A percentile compares a stretch with the other conserved stretches of the same genome.
Evolutionary conservation across 2,329 filamentous ascomycete genomes (phyloP).

Genomic region (Penicillium sp.): DNA sequence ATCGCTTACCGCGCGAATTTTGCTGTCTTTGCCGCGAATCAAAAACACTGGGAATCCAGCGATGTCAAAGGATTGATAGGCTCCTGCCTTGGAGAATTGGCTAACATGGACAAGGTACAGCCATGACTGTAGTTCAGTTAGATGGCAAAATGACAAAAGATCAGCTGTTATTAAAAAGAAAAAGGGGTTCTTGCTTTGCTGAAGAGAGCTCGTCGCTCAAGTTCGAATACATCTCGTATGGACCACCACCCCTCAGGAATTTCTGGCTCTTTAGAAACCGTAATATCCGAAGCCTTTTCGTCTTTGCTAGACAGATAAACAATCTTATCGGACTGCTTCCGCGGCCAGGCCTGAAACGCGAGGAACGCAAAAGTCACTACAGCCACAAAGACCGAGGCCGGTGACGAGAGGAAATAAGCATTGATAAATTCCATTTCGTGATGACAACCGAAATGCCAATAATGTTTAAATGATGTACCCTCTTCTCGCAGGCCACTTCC

Average conservation of each 20-base stretch:
- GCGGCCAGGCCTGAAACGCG: conserved; percentile 10
- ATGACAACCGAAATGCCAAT: neutral
- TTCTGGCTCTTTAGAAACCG: conserved; percentile 41
- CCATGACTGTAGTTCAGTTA: conserved; percentile 30
- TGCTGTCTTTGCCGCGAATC: conserved; percentile 49
- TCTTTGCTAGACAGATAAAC: neutral
- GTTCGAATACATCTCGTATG: conserved; percentile 44
- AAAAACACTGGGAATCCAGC: conserved; percentile 59
- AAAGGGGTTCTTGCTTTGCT: conserved; percentile 38
- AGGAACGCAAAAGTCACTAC: conserved; percentile 15
- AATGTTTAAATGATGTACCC: neutral
- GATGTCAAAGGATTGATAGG: conserved; percentile 57
- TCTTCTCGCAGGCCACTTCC: neutral
- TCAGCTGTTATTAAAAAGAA: neutral
- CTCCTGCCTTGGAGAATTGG: conserved; percentile 53
- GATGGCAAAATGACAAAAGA: neutral
- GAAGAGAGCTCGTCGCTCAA: conserved; percentile 52
- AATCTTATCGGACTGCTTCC: neutral
- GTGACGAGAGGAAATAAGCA: conserved; percentile 8
- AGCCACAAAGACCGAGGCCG: conserved; percentile 13
- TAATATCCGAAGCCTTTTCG: neutral
- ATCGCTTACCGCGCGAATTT: conserved; percentile 47
- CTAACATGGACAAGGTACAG: conserved; percentile 39
- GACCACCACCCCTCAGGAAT: conserved; percentile 41
- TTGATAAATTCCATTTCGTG: conserved; percentile 16